phyloP scores from a whole-genome alignment of 345 rosid genomes.

The Gynandropsis gynandra region DNA sequence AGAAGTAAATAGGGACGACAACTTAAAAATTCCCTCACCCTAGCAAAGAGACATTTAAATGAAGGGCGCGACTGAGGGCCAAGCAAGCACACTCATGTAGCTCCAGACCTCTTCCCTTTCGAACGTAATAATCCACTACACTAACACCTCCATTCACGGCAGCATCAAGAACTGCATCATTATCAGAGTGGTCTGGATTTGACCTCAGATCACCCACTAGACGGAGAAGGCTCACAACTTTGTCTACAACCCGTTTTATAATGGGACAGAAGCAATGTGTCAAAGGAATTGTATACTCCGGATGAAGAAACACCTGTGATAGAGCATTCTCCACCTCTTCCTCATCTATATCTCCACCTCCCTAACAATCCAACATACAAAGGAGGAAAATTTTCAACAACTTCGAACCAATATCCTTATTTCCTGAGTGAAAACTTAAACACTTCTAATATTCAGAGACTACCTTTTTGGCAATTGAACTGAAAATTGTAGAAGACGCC shows the following conservation, averaged over 20 bases:
- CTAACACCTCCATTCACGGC: conserved; percentile 35
- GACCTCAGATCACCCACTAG: conserved; percentile 48
- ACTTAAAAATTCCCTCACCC: conserved; percentile 36
- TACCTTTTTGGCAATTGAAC: conserved; percentile 40
- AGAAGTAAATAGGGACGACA: neutral
- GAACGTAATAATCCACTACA: conserved; percentile 46
- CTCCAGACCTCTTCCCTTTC: conserved; percentile 49
- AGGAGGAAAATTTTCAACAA: neutral
- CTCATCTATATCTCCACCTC: conserved; percentile 31
- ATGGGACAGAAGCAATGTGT: conserved; percentile 58
- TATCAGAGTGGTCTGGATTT: conserved; percentile 24
- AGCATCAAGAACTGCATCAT: conserved; percentile 26
- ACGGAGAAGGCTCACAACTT: conserved; percentile 43
- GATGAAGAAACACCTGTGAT: conserved; percentile 61
- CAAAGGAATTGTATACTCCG: conserved; percentile 56
- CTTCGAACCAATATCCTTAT: conserved; percentile 1
- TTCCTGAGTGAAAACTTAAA: neutral
- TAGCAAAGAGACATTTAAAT: conserved; percentile 55
- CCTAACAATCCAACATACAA: conserved; percentile 33
- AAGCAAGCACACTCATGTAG: conserved; percentile 89
- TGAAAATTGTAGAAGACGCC: conserved; percentile 25
- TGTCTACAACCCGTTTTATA: conserved; percentile 46
- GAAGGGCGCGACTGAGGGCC: conserved; percentile 74
- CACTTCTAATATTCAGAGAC: neutral
- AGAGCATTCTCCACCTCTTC: conserved; percentile 49